A percentile compares a stretch with the other conserved stretches of the same genome.
Evolutionary conservation across 306 rosid species (phyloP).

Genomic region (Vigna nakashimae): DNA sequence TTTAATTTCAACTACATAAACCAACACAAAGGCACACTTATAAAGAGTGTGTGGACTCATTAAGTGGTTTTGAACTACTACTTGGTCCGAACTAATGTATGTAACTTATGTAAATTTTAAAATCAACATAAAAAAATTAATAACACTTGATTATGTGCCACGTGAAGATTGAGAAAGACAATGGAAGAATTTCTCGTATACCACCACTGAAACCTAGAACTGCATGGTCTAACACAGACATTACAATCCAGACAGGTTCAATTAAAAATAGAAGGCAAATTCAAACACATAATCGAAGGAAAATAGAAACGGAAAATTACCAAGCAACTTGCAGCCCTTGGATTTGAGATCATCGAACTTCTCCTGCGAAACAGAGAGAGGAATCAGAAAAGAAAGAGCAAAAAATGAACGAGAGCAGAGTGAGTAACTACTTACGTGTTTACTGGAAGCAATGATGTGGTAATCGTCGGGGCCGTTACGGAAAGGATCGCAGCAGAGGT

Average conservation of each 20-base stretch:
- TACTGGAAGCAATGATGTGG: constrained; percentile 76
- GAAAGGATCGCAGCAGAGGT: constrained; percentile 88
- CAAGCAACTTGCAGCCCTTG: constrained; percentile 83
- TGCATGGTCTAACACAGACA: not conserved
- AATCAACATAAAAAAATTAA: not conserved
- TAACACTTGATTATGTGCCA: not conserved
- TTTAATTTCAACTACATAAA: constrained; percentile 15
- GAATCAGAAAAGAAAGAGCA: not conserved
- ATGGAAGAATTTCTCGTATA: not conserved
- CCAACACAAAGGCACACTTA: constrained; percentile 3
- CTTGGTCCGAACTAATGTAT: not conserved
- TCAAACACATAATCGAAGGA: not conserved
- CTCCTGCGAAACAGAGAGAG: constrained; percentile 55
- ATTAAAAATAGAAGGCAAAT: constrained; percentile 14
- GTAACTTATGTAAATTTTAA: not conserved
- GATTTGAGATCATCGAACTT: constrained; percentile 80
- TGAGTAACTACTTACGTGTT: constrained; percentile 61
- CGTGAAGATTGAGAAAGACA: not conserved
- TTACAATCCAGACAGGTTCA: constrained; percentile 2
- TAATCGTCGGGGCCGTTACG: constrained; percentile 79
- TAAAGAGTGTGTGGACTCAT: not conserved
- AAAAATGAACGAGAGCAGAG: not conserved
- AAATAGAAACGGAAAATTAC: constrained; percentile 40
- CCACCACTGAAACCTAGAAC: constrained; percentile 14
- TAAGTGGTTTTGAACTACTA: not conserved